Evolutionary conservation across 805 yeast genomes (phyloP), one percentile per base, ranked within the genome.

Genomic region (Suhomyces sp.): DNA sequence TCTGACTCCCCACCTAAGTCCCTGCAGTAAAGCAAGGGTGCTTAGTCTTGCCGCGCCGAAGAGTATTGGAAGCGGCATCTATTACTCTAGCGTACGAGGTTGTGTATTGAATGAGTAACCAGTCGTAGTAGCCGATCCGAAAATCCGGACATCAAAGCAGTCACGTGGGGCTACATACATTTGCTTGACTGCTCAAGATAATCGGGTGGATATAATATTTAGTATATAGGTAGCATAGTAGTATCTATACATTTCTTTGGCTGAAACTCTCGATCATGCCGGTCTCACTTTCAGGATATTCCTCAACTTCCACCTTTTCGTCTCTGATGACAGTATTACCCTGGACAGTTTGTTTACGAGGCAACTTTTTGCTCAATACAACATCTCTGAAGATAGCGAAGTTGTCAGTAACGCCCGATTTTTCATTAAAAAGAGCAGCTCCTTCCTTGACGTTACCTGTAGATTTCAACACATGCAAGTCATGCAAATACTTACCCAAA

Each of bases 311-410:
- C 29, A 86, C 83, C 6, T 64, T 66, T 4, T 68, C 77, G 8
- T 62, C 73, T 12, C 64, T 58, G 44, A 82, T 55, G 22, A 71
- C 59, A 7, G 96, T 86, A 69, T 90, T 90, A 24, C 91, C 89
- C 69, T 90, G 97, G 52, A 90, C 83, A 58, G 86, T 80, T 66
- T 89, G 96, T 67, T 84, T 86, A 67, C 97, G 81, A 55, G 97
- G 96, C 59, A 86, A 76, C 69, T 89, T 87, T 65, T 87, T 86
- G 44, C 73, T 71, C 54, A 90, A 71, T 12, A 90, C 90, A 35
- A 79, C 73, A 49, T 83, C 85, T 71, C 96, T 80, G 64, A 78
- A 86, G 56, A 76, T 69, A 22, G 88, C 82, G 50, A 86, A 71
- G 15, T 86, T 88, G 12, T 73, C 77, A 6, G 83, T 78, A 40